A percentile compares a stretch with the other conserved stretches of the same genome.
Conservation (phyloP, 1,284 basidiomycete genomes). For the Trichosporon sp. region DNA sequence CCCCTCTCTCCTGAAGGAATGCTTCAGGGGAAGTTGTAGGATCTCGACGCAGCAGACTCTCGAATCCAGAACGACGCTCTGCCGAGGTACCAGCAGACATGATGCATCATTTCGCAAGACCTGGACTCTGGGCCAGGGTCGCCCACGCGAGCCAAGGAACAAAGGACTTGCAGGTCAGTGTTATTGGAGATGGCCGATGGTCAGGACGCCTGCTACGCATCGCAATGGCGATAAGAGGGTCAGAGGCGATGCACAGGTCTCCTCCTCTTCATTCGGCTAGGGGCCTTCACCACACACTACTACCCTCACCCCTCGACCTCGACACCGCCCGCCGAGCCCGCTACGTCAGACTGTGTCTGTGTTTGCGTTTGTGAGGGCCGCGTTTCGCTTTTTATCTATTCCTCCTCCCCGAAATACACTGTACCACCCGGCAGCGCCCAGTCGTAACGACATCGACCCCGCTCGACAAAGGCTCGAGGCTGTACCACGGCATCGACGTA, state of each 20-base stretch:
- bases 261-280: background rate
- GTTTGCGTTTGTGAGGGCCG: background rate
- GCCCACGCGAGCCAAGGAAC: background rate
- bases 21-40: background rate
- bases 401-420: background rate
- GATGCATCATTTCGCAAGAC: background rate
- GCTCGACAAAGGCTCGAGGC: background rate
- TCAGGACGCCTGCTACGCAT: background rate
- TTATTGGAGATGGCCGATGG: background rate
- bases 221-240: background rate
- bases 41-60: background rate
- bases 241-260: background rate
- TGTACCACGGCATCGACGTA: background rate
- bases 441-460: background rate
- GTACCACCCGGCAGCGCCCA: background rate
- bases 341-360: background rate
- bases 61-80: background rate
- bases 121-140: background rate
- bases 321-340: background rate
- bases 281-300: background rate
- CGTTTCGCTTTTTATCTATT: background rate
- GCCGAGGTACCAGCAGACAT: background rate
- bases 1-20: background rate
- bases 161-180: background rate
- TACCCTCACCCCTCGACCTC: background rate